These are phyloP conservation scores for Henckelia pumila DNA, from an alignment of 257 asterid genomes.

Conservation along the genomic window DNA sequence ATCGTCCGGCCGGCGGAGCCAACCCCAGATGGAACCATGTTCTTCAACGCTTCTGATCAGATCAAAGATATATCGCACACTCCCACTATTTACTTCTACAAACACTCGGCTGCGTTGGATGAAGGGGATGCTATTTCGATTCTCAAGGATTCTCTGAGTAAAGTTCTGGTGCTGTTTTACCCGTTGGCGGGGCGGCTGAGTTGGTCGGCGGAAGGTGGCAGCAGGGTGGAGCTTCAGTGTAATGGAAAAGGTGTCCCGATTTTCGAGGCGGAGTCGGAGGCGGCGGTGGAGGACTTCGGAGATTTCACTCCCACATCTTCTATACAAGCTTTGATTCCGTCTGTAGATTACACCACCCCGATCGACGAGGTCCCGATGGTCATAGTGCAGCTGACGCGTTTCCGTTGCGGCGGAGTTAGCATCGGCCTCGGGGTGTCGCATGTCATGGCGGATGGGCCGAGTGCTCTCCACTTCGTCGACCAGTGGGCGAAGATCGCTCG, in stretches of 20 bases:
- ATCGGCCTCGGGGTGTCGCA: constrained; percentile 48
- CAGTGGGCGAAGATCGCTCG: constrained; percentile 47
- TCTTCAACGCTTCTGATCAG: constrained; percentile 48
- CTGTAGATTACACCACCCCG: constrained; percentile 49
- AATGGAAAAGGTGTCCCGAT: constrained; percentile 45
- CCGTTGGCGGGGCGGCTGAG: constrained; percentile 57
- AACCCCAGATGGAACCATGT: constrained; percentile 39
- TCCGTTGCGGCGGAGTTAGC: constrained; percentile 52
- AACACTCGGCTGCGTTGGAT: constrained; percentile 22
- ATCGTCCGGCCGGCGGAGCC: constrained; percentile 58
- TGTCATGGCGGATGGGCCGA: constrained; percentile 54
- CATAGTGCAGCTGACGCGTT: constrained; percentile 46
- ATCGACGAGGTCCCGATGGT: constrained; percentile 43
- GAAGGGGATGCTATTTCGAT: constrained; percentile 13
- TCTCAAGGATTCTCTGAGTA: constrained; percentile 40
- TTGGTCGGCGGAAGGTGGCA: constrained; percentile 44
- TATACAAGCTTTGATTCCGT: constrained; percentile 40
- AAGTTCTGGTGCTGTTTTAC: constrained; percentile 43
- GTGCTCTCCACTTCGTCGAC: constrained; percentile 44
- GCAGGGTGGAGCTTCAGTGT: constrained; percentile 62
- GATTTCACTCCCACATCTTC: constrained; percentile 50
- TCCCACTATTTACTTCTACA: constrained; percentile 55
- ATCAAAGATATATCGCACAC: constrained; percentile 51
- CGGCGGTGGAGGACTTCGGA: constrained; percentile 45
- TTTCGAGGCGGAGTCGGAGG: constrained; percentile 48